A percentile compares a stretch with the other conserved stretches of the same genome.
Evolutionary conservation across 2,329 filamentous ascomycete genomes (phyloP).

Genomic region (Alternaria triticimaculans): DNA sequence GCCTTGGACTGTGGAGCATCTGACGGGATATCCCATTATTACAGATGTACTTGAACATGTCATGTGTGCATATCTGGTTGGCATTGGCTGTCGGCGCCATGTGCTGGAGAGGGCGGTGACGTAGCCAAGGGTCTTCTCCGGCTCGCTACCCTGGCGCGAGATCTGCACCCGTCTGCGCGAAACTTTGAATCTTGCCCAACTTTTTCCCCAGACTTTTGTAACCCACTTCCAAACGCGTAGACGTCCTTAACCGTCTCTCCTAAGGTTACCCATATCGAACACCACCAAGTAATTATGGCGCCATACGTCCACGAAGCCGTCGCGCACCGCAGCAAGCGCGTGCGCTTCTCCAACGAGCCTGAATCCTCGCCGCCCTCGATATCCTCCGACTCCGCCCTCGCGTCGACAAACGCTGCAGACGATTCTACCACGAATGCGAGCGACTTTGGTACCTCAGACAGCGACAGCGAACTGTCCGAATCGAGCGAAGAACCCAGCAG

Average conservation of each 20-base stretch:
- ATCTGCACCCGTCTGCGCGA: constrained; percentile 11
- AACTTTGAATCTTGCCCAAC: constrained; percentile 17
- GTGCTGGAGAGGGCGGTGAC: constrained; percentile 5
- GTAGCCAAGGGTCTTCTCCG: constrained; percentile 8
- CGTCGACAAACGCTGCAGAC: constrained; percentile 23
- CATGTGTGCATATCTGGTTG: not conserved
- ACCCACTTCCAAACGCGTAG: constrained; percentile 11
- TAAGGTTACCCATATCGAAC: not conserved
- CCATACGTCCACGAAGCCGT: constrained; percentile 10
- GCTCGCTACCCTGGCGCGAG: constrained; percentile 13
- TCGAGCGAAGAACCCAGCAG: constrained; percentile 50
- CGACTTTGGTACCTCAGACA: constrained; percentile 28
- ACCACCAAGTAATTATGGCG: constrained; percentile 14
- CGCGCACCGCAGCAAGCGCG: constrained; percentile 32
- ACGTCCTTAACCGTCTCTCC: not conserved
- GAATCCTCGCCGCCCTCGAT: constrained; percentile 29
- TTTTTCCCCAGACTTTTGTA: constrained; percentile 10
- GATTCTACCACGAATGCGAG: constrained; percentile 24
- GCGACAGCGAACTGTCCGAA: constrained; percentile 38
- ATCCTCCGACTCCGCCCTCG: constrained; percentile 26
- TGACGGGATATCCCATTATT: not conserved
- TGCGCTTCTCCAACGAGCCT: constrained; percentile 27
- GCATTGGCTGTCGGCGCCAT: not conserved
- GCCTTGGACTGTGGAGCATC: not conserved
- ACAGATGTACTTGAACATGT: not conserved